Base-by-base conservation (phyloP, 169 alveolate species). In the Condylostoma magnum region DNA sequence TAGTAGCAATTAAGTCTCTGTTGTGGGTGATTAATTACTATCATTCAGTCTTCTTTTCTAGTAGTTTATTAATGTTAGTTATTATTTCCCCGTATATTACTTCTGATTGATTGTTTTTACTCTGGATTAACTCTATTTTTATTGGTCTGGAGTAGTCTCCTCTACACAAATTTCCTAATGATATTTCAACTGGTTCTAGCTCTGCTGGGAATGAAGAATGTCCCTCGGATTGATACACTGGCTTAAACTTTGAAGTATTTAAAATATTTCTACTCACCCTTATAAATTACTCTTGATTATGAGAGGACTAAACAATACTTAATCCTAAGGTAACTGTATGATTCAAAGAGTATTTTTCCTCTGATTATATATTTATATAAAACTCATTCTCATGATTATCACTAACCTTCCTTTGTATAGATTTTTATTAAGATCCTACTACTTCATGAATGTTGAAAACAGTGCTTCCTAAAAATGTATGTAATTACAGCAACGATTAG, bases 371-470 rank as follows among this genome's bases (percentile, higher is more conserved):
- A 25, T 50, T 47, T 4, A 67, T 34, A 0, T 48, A 15, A 4
- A 50, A 50, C 28, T 18, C 31, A 4, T 67, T 67, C 12, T 15
- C 18, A 4, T 6, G 6, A 0, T 34, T 30, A 37, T 27, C 37
- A 4, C 18, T 46, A 73, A 58, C 34, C 18, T 69, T 28, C 41
- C 67, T 8, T 3, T 58, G 27, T 4, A 58, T 6, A 5, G 65
- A 6, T 25, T 77, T 37, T 10, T 51, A 36, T n/a, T 69, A 38
- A 0, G 79, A 33, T 12, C 80, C 53, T 2, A 83, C 73, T 10
- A 83, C 54, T 34, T 70, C 82, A 3, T 74, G 78, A 22, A 83
- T 18, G 0, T 69, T 57, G 25, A 70, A 73, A n/a, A 48, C 50
- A 22, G 50, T 47, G 6, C 20, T 28, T 0, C 90, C 85, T n/a